These are phyloP conservation scores for Mycena leptocephala DNA, from an alignment of 768 basidiomycete species.

Conservation along the genomic window DNA sequence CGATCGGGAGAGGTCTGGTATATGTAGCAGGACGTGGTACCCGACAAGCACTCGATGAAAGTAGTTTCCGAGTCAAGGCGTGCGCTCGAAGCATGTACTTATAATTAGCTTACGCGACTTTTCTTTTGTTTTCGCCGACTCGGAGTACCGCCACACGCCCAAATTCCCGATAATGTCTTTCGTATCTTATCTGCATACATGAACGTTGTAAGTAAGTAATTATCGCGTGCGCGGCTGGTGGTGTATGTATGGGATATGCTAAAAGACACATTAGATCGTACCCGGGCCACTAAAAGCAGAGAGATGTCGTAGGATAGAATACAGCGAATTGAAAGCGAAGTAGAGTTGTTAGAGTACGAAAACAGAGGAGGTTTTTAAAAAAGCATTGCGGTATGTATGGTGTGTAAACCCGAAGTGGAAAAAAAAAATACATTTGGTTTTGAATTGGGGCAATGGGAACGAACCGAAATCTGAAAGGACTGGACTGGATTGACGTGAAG, in stretches of 20 bases:
- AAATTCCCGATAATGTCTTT: no score
- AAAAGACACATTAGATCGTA: slow-evolving; percentile 28
- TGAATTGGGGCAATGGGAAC: no score
- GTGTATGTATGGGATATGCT: not conserved
- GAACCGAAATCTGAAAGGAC: no score
- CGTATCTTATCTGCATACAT: not conserved
- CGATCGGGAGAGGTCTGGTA: not conserved
- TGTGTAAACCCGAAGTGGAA: not conserved
- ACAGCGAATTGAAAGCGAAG: slow-evolving; percentile 26
- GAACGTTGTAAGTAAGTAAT: not conserved
- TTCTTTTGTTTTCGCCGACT: no score
- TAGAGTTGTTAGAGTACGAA: not conserved
- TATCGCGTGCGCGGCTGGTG: not conserved
- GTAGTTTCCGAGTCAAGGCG: not conserved
- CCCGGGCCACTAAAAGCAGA: slow-evolving; percentile 20
- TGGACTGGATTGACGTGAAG: not conserved
- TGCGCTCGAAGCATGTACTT: slow-evolving; percentile 3
- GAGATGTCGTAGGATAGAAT: slow-evolving; percentile 14
- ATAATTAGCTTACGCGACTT: no score
- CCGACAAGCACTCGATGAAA: not conserved
- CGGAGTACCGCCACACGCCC: no score
- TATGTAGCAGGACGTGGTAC: not conserved
- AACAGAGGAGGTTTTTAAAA: not conserved
- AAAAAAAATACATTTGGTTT: not conserved
- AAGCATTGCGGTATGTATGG: not conserved